A percentile compares a stretch with the other conserved stretches of the same genome.
phyloP scores from a whole-genome alignment of 139 green algal species.

The Desmodesmus armatus region DNA sequence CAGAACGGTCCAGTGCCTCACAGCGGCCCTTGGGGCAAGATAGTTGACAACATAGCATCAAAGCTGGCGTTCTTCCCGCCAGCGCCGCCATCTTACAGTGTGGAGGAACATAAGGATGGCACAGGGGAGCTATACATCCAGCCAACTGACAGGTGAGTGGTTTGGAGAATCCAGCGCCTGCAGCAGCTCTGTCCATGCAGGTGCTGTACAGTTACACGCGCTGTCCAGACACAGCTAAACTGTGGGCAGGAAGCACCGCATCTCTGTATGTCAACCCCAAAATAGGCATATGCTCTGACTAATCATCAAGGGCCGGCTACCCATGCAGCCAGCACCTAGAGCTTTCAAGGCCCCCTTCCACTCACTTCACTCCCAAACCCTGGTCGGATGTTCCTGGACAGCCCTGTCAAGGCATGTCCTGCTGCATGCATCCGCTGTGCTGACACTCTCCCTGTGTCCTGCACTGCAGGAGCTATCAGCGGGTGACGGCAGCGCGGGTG shows the following conservation, averaged over 20 bases:
- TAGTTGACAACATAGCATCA: constrained; percentile 39
- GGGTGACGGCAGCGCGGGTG: constrained; percentile 49
- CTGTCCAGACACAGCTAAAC: neutral
- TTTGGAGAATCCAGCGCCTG: no score
- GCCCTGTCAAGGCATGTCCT: no score
- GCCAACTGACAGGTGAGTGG: constrained; percentile 49
- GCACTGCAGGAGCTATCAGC: constrained; percentile 38
- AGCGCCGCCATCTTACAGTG: constrained; percentile 75
- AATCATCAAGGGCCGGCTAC: no score
- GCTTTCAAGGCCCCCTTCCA: no score
- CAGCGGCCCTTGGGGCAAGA: neutral
- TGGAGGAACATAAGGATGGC: constrained; percentile 70
- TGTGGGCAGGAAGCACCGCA: neutral
- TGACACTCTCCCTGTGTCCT: no score
- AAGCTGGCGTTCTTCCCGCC: constrained; percentile 85
- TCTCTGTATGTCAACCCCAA: neutral
- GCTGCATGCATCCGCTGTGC: no score
- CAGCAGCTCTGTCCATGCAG: neutral
- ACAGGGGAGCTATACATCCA: constrained; percentile 71
- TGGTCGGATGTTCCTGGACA: no score
- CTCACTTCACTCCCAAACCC: no score
- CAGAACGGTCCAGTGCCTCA: neutral
- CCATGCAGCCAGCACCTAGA: no score
- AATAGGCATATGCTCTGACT: neutral
- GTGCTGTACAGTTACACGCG: neutral